Percentiles rank a stretch among this genome's conserved stretches.
Conservation (phyloP, 139 green algal genomes). For the Tetratostichococcus sp. region DNA sequence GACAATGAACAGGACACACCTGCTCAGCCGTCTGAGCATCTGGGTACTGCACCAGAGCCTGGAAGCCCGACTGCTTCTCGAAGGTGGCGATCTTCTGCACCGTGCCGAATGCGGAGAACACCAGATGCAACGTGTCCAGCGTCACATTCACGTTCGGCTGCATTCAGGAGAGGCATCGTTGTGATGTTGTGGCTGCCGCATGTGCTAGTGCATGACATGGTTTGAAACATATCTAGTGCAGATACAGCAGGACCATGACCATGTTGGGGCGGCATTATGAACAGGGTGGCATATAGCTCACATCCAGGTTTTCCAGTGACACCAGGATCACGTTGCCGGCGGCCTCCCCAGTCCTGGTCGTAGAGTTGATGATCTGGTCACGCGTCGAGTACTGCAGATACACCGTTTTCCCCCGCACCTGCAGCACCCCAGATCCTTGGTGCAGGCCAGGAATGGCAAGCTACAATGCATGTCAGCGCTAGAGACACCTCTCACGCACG, state of each 20-base stretch:
- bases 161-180: background rate
- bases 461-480: no score
- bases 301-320: conserved; percentile 35
- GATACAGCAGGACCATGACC: no score
- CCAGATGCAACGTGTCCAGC: conserved; percentile 42
- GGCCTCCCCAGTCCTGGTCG: conserved; percentile 9
- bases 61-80: conserved; percentile 48
- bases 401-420: conserved; percentile 60
- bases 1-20: conserved; percentile 12
- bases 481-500: no score
- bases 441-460: no score
- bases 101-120: conserved; percentile 62
- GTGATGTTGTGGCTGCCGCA: no score
- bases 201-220: no score
- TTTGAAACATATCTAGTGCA: no score
- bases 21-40: conserved; percentile 28
- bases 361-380: conserved; percentile 55
- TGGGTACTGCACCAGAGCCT: conserved; percentile 54
- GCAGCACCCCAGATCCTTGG: no score
- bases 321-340: conserved; percentile 50
- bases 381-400: conserved; percentile 66
- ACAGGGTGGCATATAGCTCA: no score
- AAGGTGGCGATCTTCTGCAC: conserved; percentile 68
- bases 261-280: no score
- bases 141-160: conserved; percentile 32